Evolutionary conservation across 1,284 basidiomycete genomes (phyloP).

Genomic region (Leccinum subrobustum): DNA sequence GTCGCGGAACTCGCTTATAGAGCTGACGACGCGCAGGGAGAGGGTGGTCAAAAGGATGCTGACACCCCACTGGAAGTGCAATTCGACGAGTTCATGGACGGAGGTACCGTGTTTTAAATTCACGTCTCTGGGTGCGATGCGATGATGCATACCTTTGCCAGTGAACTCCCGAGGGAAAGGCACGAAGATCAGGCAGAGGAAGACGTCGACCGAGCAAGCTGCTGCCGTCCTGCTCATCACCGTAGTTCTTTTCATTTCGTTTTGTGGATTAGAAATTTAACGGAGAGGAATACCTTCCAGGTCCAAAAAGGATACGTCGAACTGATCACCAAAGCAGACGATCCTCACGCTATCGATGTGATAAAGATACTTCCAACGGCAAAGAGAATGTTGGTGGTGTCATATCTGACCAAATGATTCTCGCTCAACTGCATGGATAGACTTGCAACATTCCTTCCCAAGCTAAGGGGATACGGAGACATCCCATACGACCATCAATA

Average conservation of each 20-base stretch:
- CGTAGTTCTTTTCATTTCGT: slow-evolving; percentile 5
- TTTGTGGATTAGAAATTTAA: background rate
- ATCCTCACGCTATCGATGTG: slow-evolving; percentile 20
- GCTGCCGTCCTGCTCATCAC: slow-evolving; percentile 24
- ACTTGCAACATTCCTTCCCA: slow-evolving; percentile 32
- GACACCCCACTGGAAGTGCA: slow-evolving; percentile 21
- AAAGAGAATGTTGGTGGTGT: slow-evolving; percentile 23
- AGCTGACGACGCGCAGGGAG: slow-evolving; percentile 9
- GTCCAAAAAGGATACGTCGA: slow-evolving; percentile 31
- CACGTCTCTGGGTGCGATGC: background rate
- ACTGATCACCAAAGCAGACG: slow-evolving; percentile 16
- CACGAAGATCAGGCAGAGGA: slow-evolving; percentile 22
- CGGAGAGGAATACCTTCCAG: slow-evolving; percentile 6
- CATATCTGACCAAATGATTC: background rate
- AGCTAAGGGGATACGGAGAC: slow-evolving; percentile 31
- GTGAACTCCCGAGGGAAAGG: slow-evolving; percentile 28
- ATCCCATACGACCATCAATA: slow-evolving; percentile 29
- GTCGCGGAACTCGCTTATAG: slow-evolving; percentile 31
- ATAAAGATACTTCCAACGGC: slow-evolving; percentile 30
- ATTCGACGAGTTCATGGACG: slow-evolving; percentile 28
- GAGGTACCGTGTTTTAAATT: slow-evolving; percentile 17
- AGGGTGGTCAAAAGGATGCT: background rate
- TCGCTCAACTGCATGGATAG: slow-evolving; percentile 15
- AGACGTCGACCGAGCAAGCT: slow-evolving; percentile 26
- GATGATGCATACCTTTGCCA: background rate